A percentile compares a stretch with the other conserved stretches of the same genome.
Conservation (phyloP, 2,329 filamentous ascomycete species). For the Microsporum ferrugineum region DNA sequence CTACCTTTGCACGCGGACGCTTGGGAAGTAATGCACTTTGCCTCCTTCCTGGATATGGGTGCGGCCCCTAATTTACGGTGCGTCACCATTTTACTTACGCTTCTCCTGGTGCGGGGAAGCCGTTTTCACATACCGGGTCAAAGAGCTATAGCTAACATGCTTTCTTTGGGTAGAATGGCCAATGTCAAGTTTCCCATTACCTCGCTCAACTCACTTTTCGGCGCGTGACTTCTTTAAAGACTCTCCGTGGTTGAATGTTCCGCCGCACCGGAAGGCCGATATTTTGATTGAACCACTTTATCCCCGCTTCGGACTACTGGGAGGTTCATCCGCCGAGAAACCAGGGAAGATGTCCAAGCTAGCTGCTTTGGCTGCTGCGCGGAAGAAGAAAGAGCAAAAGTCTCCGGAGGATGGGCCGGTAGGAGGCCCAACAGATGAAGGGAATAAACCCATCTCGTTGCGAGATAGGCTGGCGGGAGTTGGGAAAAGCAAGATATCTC, state of each 20-base stretch:
- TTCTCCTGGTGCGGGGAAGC: background rate
- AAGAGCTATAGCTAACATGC: background rate
- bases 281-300: conserved; percentile 51
- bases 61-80: background rate
- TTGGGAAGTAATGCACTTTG: background rate
- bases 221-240: conserved; percentile 62
- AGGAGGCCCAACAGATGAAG: conserved; percentile 6
- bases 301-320: conserved; percentile 59
- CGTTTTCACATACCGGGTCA: background rate
- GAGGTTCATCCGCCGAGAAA: conserved; percentile 55
- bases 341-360: conserved; percentile 75
- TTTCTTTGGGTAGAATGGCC: background rate
- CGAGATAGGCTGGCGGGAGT: conserved; percentile 29
- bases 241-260: conserved; percentile 72
- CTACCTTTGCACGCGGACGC: background rate
- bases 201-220: conserved; percentile 28
- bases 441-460: conserved; percentile 24
- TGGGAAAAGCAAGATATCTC: conserved; percentile 15
- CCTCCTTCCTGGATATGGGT: background rate
- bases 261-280: conserved; percentile 50
- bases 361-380: conserved; percentile 73
- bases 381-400: conserved; percentile 61
- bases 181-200: background rate
- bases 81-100: conserved; percentile 1
- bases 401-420: background rate